Conservation (phyloP, 306 rosid genomes). For the Ormosia emarginata region DNA sequence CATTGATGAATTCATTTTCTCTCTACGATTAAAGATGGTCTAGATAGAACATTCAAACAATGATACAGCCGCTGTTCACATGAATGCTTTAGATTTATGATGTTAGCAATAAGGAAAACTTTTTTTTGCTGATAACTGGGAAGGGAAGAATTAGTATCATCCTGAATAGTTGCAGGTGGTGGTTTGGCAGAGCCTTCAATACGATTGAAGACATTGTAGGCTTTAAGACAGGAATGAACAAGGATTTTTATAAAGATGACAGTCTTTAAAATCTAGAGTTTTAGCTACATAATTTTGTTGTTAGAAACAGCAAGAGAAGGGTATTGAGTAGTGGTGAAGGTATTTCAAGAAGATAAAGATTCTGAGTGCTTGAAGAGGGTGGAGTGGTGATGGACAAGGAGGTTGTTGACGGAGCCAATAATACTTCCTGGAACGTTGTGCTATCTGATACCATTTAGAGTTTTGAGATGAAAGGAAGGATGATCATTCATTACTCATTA, state of each 20-base stretch:
- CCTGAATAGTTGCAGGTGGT: not conserved
- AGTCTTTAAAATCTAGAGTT: not conserved
- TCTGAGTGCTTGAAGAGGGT: not conserved
- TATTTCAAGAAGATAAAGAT: not conserved
- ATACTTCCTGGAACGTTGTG: not conserved
- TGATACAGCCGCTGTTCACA: not conserved
- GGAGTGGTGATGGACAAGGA: not conserved
- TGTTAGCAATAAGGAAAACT: not conserved
- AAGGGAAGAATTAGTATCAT: not conserved
- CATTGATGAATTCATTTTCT: not conserved
- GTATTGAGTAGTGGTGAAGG: not conserved
- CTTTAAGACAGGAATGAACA: not conserved
- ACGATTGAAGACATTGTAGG: not conserved
- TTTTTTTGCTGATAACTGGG: not conserved
- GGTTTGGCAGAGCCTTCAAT: not conserved
- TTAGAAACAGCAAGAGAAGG: not conserved
- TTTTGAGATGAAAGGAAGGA: not conserved
- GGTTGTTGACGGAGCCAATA: not conserved
- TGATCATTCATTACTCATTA: not conserved
- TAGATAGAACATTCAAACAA: not conserved
- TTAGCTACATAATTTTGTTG: not conserved
- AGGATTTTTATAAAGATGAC: not conserved
- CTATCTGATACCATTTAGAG: not conserved
- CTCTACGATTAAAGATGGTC: not conserved
- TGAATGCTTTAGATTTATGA: not conserved